phyloP scores from a whole-genome alignment of 1,284 basidiomycete species.

The Cerioporus squamosus region DNA sequence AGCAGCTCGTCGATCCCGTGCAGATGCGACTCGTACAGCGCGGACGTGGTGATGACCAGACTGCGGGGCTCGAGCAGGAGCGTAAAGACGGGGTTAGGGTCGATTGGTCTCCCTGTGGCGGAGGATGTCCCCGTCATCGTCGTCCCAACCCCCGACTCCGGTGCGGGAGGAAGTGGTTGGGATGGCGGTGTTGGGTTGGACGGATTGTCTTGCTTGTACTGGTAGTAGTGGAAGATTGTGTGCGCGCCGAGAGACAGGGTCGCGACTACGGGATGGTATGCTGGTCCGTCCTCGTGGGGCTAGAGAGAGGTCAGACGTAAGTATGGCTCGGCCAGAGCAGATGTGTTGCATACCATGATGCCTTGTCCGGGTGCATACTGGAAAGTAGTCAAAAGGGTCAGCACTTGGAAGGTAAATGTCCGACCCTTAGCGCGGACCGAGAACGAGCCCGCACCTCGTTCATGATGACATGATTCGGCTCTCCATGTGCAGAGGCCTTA shows the following conservation, averaged over 20 bases:
- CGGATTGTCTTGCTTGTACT: constrained; percentile 47
- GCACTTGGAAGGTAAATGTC: no score
- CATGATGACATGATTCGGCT: constrained; percentile 86
- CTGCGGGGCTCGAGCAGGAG: constrained; percentile 85
- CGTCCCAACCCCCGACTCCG: constrained; percentile 1
- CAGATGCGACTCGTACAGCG: constrained; percentile 71
- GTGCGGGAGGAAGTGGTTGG: no score
- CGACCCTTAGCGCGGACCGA: no score
- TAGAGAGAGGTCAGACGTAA: constrained; percentile 34
- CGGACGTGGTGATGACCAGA: constrained; percentile 73
- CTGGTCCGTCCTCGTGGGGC: constrained; percentile 93
- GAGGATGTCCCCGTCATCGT: constrained; percentile 7
- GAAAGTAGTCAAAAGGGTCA: no score
- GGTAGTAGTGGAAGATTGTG: constrained; percentile 85
- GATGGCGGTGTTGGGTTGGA: constrained; percentile 5
- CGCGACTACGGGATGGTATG: constrained; percentile 87
- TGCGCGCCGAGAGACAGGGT: constrained; percentile 89
- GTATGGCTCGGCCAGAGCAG: constrained; percentile 2
- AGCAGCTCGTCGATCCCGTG: constrained; percentile 72
- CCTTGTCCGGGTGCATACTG: constrained; percentile 91
- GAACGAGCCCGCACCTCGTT: constrained; percentile 62
- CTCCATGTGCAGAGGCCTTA: constrained; percentile 58
- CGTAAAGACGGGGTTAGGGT: constrained; percentile 67
- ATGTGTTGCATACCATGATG: constrained; percentile 70
- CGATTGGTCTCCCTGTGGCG: constrained; percentile 54